Evolutionary conservation across 2,329 filamentous ascomycete genomes (phyloP).

Genomic region (Diplodia mutila): DNA sequence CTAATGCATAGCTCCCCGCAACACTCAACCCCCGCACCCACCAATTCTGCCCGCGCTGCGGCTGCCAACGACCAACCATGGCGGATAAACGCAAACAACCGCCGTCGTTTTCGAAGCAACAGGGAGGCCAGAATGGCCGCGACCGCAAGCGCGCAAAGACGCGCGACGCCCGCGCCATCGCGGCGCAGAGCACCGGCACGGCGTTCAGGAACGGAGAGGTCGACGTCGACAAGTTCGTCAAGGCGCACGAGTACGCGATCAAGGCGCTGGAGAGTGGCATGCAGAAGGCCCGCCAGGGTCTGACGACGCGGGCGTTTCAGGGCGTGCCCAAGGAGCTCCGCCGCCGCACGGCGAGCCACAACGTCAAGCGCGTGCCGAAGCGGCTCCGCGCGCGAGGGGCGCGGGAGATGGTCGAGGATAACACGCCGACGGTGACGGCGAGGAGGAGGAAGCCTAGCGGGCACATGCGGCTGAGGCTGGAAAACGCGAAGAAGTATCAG

Average conservation of each 20-base stretch:
- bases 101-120: not conserved
- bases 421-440: slow-evolving; percentile 78
- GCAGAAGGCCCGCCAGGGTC: slow-evolving; percentile 67
- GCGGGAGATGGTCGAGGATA: slow-evolving; percentile 81
- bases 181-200: slow-evolving; percentile 39
- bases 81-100: slow-evolving; percentile 24
- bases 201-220: slow-evolving; percentile 75
- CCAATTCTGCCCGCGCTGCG: not conserved
- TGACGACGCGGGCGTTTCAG: slow-evolving; percentile 81
- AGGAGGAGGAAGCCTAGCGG: slow-evolving; percentile 62
- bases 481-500: slow-evolving; percentile 74
- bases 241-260: slow-evolving; percentile 87
- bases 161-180: slow-evolving; percentile 34
- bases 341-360: slow-evolving; percentile 89
- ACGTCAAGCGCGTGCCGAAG: slow-evolving; percentile 85
- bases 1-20: not conserved
- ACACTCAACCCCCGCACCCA: not conserved
- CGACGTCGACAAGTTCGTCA: slow-evolving; percentile 81
- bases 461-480: slow-evolving; percentile 65
- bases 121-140: slow-evolving; percentile 17
- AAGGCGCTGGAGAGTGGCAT: slow-evolving; percentile 82
- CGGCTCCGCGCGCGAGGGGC: slow-evolving; percentile 71
- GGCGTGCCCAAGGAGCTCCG: slow-evolving; percentile 83
- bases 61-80: slow-evolving; percentile 6
- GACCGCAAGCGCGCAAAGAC: slow-evolving; percentile 24